Percentiles rank a stretch among this genome's conserved stretches.
phyloP scores from a whole-genome alignment of 2,329 filamentous ascomycete genomes.

The Ambrosiella cleistominuta region DNA sequence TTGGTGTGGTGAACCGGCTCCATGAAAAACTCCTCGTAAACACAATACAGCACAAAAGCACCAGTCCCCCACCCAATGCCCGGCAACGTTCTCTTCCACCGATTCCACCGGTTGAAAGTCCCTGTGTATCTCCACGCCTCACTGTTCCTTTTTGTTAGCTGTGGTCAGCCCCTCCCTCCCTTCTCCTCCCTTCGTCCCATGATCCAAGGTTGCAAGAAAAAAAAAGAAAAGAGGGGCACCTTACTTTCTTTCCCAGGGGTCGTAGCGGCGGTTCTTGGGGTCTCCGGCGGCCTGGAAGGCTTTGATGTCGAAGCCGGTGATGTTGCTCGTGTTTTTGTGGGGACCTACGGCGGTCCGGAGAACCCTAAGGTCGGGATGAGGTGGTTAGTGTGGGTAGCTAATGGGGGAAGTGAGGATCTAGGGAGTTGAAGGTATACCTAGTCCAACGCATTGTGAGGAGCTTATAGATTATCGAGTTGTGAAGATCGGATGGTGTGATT shows the following conservation, averaged over 20 bases:
- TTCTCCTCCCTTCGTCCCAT: not conserved
- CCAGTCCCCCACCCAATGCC: constrained; percentile 84
- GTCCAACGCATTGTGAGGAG: not conserved
- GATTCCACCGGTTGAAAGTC: constrained; percentile 72
- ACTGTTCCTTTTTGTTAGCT: constrained; percentile 29
- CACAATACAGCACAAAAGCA: constrained; percentile 78
- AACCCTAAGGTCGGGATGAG: constrained; percentile 19
- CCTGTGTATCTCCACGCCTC: constrained; percentile 92
- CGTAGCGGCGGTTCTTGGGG: constrained; percentile 33
- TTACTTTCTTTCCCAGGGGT: constrained; percentile 49
- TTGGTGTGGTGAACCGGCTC: constrained; percentile 49
- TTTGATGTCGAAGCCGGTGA: constrained; percentile 82
- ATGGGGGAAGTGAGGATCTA: not conserved
- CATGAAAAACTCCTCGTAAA: constrained; percentile 76
- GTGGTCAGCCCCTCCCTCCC: not conserved
- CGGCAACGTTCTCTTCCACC: constrained; percentile 73
- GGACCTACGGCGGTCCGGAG: constrained; percentile 34
- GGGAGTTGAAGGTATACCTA: not conserved
- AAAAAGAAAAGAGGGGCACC: constrained; percentile 18
- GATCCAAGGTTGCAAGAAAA: not conserved
- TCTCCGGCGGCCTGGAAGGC: constrained; percentile 59
- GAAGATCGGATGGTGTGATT: not conserved
- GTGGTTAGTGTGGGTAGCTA: not conserved
- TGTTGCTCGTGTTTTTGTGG: constrained; percentile 38
- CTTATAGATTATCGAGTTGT: not conserved